Evolutionary conservation across 257 asterid genomes (phyloP), one percentile per base, ranked within the genome.

Genomic region (Przewalskia tangutica): DNA sequence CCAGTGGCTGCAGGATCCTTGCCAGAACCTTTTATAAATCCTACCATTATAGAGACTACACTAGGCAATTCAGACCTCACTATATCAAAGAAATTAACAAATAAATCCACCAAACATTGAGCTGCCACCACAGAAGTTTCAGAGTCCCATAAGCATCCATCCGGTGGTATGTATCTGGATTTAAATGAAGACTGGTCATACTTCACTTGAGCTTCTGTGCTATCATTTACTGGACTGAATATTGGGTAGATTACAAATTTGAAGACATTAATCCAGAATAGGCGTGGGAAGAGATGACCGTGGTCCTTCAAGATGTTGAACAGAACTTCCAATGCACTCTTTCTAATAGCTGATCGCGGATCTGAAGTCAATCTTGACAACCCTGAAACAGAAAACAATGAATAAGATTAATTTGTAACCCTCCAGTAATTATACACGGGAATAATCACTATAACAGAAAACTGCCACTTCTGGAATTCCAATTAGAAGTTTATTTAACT

Each of bases 221-320:
- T 85, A 84, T 91, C 97, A 83, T 46, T 77, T 40, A 84, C 82
- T 85, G 91, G 85, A 83, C 83, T 87, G 86, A 96, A 94, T 83
- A 94, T 89, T 64, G 99, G 98, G 85, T 87, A 91, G 82, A 96
- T 87, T 23, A 90, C 93, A 76, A 91, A 88, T 79, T 81, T 86
- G 88, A 91, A 96, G 87, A 96, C 86, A 84, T 79, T 88, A 56
- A 67, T 86, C 99, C 99, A 96, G 85, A 96, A 93, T 70, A 88
- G 71, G 79, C 83, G 88, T 12, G 97, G 87, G 85, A 94, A 96
- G 84, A 96, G 93, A 82, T 90, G 94, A 58, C 99, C 99, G 79
- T 96, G 98, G 91, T 96, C 99, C 87, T 94, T 94, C 85, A 96
- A 87, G 85, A 93, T 96, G 89, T 96, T 92, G 85, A 96, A 96